Evolutionary conservation across 1,284 basidiomycete genomes (phyloP).

Genomic region (Boletus sp.): DNA sequence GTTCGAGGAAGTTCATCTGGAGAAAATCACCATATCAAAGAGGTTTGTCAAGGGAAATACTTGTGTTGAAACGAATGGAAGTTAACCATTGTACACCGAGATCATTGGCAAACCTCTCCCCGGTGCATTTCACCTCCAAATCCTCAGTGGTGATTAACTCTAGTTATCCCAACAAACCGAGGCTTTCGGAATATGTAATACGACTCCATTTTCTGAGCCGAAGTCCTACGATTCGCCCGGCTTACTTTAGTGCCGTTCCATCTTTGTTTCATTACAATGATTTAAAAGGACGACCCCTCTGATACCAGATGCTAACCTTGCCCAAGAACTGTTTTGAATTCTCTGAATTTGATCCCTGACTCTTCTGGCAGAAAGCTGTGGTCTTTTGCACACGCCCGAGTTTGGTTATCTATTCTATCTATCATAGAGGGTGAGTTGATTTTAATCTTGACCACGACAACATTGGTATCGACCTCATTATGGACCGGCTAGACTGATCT

Average conservation of each 20-base stretch:
- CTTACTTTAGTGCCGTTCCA: neutral
- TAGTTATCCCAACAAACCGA: neutral
- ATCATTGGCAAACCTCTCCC: neutral
- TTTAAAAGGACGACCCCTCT: neutral
- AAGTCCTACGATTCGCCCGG: neutral
- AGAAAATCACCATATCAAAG: neutral
- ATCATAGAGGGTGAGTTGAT: neutral
- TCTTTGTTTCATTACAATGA: neutral
- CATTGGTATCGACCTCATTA: neutral
- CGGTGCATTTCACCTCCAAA: neutral
- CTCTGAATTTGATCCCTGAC: neutral
- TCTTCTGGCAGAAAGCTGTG: neutral
- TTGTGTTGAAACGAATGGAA: neutral
- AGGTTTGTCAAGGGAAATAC: neutral
- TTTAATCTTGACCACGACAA: constrained; percentile 4
- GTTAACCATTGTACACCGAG: neutral
- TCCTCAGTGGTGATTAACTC: neutral
- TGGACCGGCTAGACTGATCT: constrained; percentile 4
- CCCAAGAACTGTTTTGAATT: neutral
- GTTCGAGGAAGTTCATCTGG: neutral
- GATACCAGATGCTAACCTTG: neutral
- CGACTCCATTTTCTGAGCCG: neutral
- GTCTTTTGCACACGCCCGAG: neutral
- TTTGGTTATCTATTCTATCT: neutral
- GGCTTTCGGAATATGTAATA: neutral